phyloP scores from a whole-genome alignment of 306 rosid genomes.

The Fagus crenata region DNA sequence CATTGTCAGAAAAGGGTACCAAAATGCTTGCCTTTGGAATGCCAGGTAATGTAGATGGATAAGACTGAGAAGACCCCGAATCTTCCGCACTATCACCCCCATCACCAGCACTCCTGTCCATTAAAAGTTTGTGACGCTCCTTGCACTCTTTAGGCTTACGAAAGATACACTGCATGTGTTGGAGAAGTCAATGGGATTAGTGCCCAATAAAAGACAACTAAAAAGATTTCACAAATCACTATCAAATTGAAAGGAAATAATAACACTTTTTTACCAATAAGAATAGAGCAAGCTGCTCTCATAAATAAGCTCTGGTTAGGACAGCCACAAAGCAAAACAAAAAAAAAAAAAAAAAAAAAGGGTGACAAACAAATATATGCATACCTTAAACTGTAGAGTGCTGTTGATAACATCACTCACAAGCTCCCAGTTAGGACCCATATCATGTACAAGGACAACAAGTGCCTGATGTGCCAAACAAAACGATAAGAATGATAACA shows the following conservation, averaged over 20 bases:
- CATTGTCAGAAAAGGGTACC: background rate
- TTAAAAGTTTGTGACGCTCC: slow-evolving; percentile 89
- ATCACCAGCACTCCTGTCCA: slow-evolving; percentile 88
- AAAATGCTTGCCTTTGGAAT: slow-evolving; percentile 85
- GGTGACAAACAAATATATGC: background rate
- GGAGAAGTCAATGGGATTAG: slow-evolving; percentile 20
- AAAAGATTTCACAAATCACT: background rate
- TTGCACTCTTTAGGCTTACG: slow-evolving; percentile 96
- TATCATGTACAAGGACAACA: slow-evolving; percentile 96
- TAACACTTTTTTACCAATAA: background rate
- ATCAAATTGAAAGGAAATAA: background rate
- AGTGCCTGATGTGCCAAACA: slow-evolving; percentile 57
- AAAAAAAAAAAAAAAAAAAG: background rate
- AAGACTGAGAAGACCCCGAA: slow-evolving; percentile 97
- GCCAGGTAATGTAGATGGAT: slow-evolving; percentile 95
- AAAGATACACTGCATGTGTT: slow-evolving; percentile 69
- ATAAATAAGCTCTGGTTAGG: background rate
- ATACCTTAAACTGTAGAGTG: slow-evolving; percentile 87
- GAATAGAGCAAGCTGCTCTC: background rate
- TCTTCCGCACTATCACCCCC: slow-evolving; percentile 99
- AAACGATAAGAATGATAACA: slow-evolving; percentile 6
- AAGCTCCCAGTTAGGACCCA: slow-evolving; percentile 99
- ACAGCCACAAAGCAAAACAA: background rate
- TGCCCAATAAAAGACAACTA: slow-evolving; percentile 1
- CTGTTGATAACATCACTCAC: slow-evolving; percentile 90